Evolutionary conservation across 2,329 filamentous ascomycete species (phyloP).

Genomic region (Fusarium sp.): DNA sequence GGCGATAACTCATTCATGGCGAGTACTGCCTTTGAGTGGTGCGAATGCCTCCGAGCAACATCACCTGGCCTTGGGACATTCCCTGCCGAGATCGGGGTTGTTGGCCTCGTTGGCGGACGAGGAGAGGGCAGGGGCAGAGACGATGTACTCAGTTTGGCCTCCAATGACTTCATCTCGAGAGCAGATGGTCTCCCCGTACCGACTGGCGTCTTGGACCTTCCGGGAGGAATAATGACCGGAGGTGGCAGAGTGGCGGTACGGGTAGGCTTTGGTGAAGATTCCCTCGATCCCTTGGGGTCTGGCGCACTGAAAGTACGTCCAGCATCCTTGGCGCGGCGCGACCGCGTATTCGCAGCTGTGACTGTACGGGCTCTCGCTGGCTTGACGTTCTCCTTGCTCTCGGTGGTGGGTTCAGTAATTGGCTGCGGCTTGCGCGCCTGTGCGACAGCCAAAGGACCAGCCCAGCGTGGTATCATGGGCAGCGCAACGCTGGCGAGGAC

Average conservation of each 20-base stretch:
- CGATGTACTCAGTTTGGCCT: conserved; percentile 75
- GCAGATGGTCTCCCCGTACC: conserved; percentile 60
- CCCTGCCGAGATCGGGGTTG: conserved; percentile 69
- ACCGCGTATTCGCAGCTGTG: conserved; percentile 60
- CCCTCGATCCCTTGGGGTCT: conserved; percentile 49
- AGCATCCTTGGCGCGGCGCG: conserved; percentile 60
- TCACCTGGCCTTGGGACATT: conserved; percentile 60
- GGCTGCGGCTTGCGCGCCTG: conserved; percentile 81
- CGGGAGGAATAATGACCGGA: conserved; percentile 34
- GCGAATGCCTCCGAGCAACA: conserved; percentile 70
- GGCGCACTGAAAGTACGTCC: conserved; percentile 59
- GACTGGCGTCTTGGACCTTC: conserved; percentile 48
- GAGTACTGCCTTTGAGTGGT: conserved; percentile 67
- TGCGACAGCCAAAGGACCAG: conserved; percentile 83
- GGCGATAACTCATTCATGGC: conserved; percentile 72
- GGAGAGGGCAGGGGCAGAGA: conserved; percentile 75
- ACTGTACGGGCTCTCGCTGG: conserved; percentile 78
- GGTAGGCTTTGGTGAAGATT: conserved; percentile 43
- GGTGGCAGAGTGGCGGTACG: conserved; percentile 40
- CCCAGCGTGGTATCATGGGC: conserved; percentile 81
- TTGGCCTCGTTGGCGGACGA: conserved; percentile 62
- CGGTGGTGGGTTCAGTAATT: conserved; percentile 42
- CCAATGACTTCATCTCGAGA: conserved; percentile 65
- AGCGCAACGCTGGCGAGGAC: conserved; percentile 81
- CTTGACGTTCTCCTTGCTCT: conserved; percentile 56